A percentile compares a stretch with the other conserved stretches of the same genome.
Conservation (phyloP, 164 flowering plant species). For the Magnolia kwangsiensis region DNA sequence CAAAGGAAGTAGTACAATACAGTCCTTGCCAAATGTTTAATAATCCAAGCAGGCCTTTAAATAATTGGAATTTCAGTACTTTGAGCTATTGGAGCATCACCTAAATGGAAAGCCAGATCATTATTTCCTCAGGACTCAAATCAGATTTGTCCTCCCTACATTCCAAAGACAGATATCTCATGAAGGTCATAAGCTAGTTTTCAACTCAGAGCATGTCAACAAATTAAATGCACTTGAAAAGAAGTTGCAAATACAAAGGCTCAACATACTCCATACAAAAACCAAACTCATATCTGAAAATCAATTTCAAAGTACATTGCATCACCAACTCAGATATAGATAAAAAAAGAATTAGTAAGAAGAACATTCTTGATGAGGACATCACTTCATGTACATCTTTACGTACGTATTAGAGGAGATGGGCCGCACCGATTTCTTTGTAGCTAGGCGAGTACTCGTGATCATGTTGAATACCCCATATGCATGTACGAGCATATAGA, state of each 20-base stretch:
- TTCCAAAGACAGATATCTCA: conserved; percentile 5
- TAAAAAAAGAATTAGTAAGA: too few relatives aligned
- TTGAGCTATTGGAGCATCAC: conserved; percentile 25
- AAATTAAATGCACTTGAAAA: background rate
- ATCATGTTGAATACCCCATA: too few relatives aligned
- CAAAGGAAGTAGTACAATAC: too few relatives aligned
- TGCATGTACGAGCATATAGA: too few relatives aligned
- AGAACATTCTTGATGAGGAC: background rate
- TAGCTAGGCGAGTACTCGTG: too few relatives aligned
- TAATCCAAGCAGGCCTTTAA: too few relatives aligned
- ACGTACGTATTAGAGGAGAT: too few relatives aligned
- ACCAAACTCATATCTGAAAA: background rate
- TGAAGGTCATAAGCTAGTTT: background rate
- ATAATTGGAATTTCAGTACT: too few relatives aligned
- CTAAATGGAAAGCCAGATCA: conserved; percentile 99
- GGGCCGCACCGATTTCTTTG: too few relatives aligned
- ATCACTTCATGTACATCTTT: too few relatives aligned
- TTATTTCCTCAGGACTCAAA: conserved; percentile 83
- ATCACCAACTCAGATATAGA: background rate
- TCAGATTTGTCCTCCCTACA: conserved; percentile 85
- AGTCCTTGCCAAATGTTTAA: too few relatives aligned
- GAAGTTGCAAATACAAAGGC: background rate
- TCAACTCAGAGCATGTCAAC: background rate
- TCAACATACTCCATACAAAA: background rate
- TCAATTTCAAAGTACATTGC: background rate